Conservation (phyloP, 148 eudicot genomes). For the Salicornia ramosissima region DNA sequence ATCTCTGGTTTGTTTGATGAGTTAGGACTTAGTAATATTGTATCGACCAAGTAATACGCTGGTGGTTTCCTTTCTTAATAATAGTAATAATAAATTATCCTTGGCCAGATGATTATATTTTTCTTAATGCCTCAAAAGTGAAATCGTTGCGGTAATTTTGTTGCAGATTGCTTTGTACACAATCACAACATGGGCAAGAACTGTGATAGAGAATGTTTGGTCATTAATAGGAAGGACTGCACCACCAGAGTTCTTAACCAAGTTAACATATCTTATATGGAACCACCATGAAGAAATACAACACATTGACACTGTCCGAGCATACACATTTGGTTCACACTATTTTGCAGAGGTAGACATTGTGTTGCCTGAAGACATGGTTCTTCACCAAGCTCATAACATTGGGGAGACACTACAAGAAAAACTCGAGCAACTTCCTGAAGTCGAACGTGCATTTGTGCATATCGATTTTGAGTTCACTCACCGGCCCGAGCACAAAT, state of each 20-base stretch:
- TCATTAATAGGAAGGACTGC: slow-evolving; percentile 75
- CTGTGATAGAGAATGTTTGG: slow-evolving; percentile 71
- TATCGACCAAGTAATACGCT: too few relatives aligned
- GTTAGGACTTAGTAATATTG: too few relatives aligned
- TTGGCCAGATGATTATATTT: too few relatives aligned
- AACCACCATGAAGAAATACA: slow-evolving; percentile 64
- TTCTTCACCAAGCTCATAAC: slow-evolving; percentile 54
- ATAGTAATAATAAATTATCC: too few relatives aligned
- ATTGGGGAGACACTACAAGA: slow-evolving; percentile 74
- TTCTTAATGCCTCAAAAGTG: too few relatives aligned
- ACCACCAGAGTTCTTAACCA: slow-evolving; percentile 70
- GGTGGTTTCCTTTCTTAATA: too few relatives aligned
- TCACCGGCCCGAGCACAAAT: slow-evolving; percentile 63
- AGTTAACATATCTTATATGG: slow-evolving; percentile 67
- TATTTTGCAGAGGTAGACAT: slow-evolving; percentile 80
- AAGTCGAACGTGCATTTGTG: slow-evolving; percentile 72
- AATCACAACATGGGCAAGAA: slow-evolving; percentile 61
- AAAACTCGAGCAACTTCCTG: slow-evolving; percentile 68
- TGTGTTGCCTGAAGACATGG: slow-evolving; percentile 64
- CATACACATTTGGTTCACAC: slow-evolving; percentile 65
- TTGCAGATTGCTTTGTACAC: slow-evolving; percentile 71
- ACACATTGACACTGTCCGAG: slow-evolving; percentile 72
- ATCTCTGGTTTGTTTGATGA: too few relatives aligned
- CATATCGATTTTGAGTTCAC: slow-evolving; percentile 70
- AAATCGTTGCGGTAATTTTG: too few relatives aligned